phyloP scores from a whole-genome alignment of 1,284 basidiomycete species.

The Exobasidium rhododendri region DNA sequence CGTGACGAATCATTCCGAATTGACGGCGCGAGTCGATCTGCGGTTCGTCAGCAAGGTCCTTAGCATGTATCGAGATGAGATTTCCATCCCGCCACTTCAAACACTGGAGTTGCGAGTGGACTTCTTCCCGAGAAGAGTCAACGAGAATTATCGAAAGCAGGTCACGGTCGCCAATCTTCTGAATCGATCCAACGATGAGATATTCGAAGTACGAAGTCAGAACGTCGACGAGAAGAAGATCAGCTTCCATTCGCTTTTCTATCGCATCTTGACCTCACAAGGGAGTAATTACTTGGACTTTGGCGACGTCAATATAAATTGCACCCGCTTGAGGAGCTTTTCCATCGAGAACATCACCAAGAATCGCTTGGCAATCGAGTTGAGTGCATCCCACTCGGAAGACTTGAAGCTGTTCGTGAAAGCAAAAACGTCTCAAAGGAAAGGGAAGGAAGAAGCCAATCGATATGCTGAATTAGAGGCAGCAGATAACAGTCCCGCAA shows the following conservation, averaged over 20 bases:
- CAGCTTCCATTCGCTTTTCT: slow-evolving; percentile 60
- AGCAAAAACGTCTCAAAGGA: neutral
- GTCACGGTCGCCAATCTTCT: slow-evolving; percentile 57
- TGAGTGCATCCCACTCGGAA: slow-evolving; percentile 59
- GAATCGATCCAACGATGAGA: slow-evolving; percentile 56
- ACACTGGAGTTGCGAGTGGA: slow-evolving; percentile 59
- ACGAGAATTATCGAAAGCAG: slow-evolving; percentile 59
- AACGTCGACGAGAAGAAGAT: slow-evolving; percentile 60
- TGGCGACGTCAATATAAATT: slow-evolving; percentile 59
- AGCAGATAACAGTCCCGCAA: slow-evolving; percentile 3
- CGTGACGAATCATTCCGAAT: slow-evolving; percentile 57
- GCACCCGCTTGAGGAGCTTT: slow-evolving; percentile 57
- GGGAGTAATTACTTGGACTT: slow-evolving; percentile 60
- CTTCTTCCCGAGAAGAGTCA: slow-evolving; percentile 60
- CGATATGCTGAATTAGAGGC: slow-evolving; percentile 1
- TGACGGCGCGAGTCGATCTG: slow-evolving; percentile 58
- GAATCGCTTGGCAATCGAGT: slow-evolving; percentile 55
- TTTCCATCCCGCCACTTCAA: slow-evolving; percentile 58
- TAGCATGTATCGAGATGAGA: slow-evolving; percentile 58
- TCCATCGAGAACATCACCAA: slow-evolving; percentile 58
- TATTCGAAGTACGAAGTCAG: slow-evolving; percentile 58
- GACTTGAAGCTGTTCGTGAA: slow-evolving; percentile 59
- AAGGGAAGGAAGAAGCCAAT: neutral
- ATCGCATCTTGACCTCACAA: slow-evolving; percentile 59
- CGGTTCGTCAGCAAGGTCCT: slow-evolving; percentile 60